phyloP scores from a whole-genome alignment of 2,329 filamentous ascomycete species.

The Scorias spongiosa region DNA sequence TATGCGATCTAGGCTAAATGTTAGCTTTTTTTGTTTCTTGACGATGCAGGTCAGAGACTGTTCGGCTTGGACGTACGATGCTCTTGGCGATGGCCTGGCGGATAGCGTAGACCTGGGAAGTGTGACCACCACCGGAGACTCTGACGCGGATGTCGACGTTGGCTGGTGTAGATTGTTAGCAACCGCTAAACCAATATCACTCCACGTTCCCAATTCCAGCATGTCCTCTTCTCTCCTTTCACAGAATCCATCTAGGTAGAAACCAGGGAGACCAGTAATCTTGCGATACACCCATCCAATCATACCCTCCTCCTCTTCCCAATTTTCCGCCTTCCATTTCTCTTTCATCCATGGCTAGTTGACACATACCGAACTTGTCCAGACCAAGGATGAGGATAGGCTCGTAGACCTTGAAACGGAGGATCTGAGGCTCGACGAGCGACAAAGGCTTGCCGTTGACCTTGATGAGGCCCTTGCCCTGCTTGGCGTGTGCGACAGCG shows the following conservation, averaged over 20 bases:
- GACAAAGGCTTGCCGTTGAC: slow-evolving; percentile 94
- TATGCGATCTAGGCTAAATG: slow-evolving; percentile 49
- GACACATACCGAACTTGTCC: slow-evolving; percentile 67
- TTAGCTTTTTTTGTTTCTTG: background rate
- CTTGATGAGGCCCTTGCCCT: slow-evolving; percentile 84
- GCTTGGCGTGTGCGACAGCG: slow-evolving; percentile 88
- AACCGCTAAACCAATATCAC: slow-evolving; percentile 8
- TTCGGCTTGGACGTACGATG: slow-evolving; percentile 37
- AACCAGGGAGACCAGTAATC: background rate
- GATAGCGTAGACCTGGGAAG: slow-evolving; percentile 94
- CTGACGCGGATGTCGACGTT: slow-evolving; percentile 95
- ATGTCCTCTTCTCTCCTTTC: slow-evolving; percentile 1
- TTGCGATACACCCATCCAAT: background rate
- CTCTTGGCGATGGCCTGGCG: slow-evolving; percentile 98
- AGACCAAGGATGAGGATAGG: slow-evolving; percentile 91
- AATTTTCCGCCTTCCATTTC: background rate
- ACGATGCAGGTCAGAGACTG: background rate
- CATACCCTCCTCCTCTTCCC: background rate
- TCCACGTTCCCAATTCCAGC: slow-evolving; percentile 3
- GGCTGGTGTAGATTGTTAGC: slow-evolving; percentile 25
- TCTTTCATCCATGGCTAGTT: background rate
- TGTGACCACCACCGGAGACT: slow-evolving; percentile 94
- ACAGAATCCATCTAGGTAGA: background rate
- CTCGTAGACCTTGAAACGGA: slow-evolving; percentile 99
- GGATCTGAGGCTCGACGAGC: slow-evolving; percentile 89